Base-by-base conservation (phyloP, 306 rosid species). In the Ceratonia siliqua region DNA sequence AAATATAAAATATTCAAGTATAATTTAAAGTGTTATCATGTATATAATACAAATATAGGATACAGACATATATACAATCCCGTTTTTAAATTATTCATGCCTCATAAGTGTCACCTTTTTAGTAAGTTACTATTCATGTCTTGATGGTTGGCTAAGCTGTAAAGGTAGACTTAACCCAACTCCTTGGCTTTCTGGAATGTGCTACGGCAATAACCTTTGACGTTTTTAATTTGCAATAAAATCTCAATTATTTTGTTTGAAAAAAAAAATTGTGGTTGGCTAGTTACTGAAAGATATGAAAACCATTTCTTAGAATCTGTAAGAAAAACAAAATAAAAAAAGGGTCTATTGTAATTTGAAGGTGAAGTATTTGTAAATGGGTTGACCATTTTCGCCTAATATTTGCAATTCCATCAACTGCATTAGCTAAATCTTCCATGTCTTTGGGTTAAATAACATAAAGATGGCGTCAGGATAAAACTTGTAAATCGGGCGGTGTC, bases 131-230 rank as follows among this genome's bases (percentile, higher is more conserved):
- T 13, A 6, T 32, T 58, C 42, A 39, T 41, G 59, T 14, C 22
- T 25, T 30, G 27, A 54, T 33, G 71, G 72, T 78, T 83, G 43
- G 28, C 83, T 78, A 53, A 55, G 55, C 66, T 41, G 61, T 76
- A 18, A 57, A 66, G 50, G 45, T 38, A 36, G 61, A 62, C 66
- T 45, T 41, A 41, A 72, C 70, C 81, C 77, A 58, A 56, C 14
- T 11, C 73, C 4, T 78, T 72, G 81, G 81, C 83, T 72, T 59
- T 74, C 36, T 18, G 38, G n/a, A 41, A 30, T 79, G 45, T 66
- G 72, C 74, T 58, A 38, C 43, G 71, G 17, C 80, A 66, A 82
- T 81, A 15, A 64, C 33, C 33, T 62, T 73, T 76, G 72, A 71
- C 73, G 9, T 28, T 54, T 69, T 46, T 20, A 41, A 36, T 18